Base-by-base conservation (phyloP, 352 stramenopile species). In the Blastocystis sp. region DNA sequence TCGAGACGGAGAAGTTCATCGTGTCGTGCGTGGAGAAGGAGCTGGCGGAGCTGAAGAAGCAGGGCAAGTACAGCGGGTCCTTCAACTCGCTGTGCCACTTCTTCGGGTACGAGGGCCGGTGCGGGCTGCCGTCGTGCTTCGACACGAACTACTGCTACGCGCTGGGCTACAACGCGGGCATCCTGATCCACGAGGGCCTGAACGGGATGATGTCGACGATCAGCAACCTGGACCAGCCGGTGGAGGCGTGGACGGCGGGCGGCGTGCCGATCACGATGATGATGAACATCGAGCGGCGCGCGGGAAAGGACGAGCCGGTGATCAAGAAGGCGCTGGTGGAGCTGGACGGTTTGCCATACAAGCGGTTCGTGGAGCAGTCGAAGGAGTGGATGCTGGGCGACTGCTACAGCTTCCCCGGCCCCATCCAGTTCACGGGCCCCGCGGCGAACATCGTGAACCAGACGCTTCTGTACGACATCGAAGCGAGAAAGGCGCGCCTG, bases 1-100 rank as follows among this genome's bases (percentile, higher is more conserved):
- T 92, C 71, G 88, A 91, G 60, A 92, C 90, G 21, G 91, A 92
- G 71, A 89, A 90, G 38, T 82, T 92, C 86, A 79, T 92, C 1
- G 1, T 9, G 7, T 7, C 19, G 23, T 91, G 92, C 77, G 90
- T 92, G 1, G 79, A 91, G 43, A 74, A 91, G 81, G 90, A 92
- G 89, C 56, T 92, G 59, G 78, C 89, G 23, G 52, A 70, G 17
- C 76, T 88, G 23, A 90, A 89, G 69, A 40, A 76, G 17, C 65
- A 86, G 67, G 90, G 90, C n/a, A 84, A 3, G 21, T 92, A 91
- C 89, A 90, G 90, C 17, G 90, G 90, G 2, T 90, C 89, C 53
- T 91, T 91, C 60, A 14, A 56, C 48, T 56, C 5, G 5, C 23
- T 28, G 19, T 74, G 52, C 1, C 76, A 86, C 53, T 91, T 88